These are phyloP conservation scores for Crepidotus variabilis DNA, from an alignment of 768 basidiomycete genomes.

Conservation along the genomic window DNA sequence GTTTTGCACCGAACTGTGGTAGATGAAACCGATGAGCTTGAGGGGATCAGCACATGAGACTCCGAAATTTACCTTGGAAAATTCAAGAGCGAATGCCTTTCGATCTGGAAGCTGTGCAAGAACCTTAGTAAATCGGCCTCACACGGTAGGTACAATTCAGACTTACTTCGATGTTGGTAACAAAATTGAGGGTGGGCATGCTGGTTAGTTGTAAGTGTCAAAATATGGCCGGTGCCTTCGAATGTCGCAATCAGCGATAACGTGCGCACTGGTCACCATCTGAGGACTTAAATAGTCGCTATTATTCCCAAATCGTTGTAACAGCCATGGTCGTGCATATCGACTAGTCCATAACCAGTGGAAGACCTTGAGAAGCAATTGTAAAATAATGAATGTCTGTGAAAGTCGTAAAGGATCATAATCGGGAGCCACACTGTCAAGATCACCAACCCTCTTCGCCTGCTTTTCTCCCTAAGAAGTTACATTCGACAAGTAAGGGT, in stretches of 20 bases:
- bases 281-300: no score
- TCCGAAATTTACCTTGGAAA: constrained; percentile 48
- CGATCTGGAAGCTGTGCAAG: constrained; percentile 29
- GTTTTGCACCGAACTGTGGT: constrained; percentile 42
- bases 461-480: constrained; percentile 50
- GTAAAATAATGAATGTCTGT: no score
- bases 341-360: no score
- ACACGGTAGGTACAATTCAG: background rate
- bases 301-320: no score
- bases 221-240: background rate
- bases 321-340: no score
- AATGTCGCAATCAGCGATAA: no score
- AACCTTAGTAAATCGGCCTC: background rate
- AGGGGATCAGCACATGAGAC: background rate
- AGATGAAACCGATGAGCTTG: background rate
- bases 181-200: constrained; percentile 41
- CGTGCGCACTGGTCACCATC: no score
- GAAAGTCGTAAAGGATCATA: background rate
- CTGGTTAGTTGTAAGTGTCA: background rate
- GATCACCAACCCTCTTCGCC: constrained; percentile 41
- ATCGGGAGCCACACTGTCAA: background rate
- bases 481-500: constrained; percentile 73
- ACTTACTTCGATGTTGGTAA: constrained; percentile 40
- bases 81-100: constrained; percentile 43
- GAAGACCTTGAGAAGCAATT: no score